A percentile compares a stretch with the other conserved stretches of the same genome.
Conservation (phyloP, 495 filamentous ascomycete genomes). For the Aspergillus affinis region DNA sequence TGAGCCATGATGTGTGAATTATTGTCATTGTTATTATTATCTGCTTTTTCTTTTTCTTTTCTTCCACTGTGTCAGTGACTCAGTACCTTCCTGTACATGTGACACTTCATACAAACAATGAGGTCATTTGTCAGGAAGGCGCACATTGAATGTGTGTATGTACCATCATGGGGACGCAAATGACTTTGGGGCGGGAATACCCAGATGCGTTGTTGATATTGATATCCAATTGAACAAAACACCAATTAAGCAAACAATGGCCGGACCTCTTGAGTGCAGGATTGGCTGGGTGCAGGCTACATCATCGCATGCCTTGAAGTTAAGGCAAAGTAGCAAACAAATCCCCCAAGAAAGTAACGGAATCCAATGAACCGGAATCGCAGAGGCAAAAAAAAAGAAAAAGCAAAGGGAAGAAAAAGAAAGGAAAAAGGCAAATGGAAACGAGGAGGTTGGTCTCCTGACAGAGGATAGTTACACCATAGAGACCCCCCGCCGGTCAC, state of each 20-base stretch:
- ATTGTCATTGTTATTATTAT: background rate
- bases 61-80: background rate
- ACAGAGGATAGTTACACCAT: conserved; percentile 1
- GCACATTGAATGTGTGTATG: background rate
- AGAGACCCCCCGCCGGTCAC: background rate
- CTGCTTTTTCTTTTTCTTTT: conserved; percentile 1
- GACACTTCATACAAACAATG: background rate
- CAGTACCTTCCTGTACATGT: background rate
- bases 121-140: background rate
- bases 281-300: background rate
- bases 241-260: conserved; percentile 4
- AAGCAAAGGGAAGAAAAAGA: background rate
- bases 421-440: background rate
- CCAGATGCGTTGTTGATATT: conserved; percentile 5
- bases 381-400: background rate
- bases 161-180: background rate
- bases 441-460: conserved; percentile 5
- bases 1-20: background rate
- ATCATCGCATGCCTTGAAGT: background rate
- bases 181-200: background rate
- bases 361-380: background rate
- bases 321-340: background rate
- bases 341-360: background rate
- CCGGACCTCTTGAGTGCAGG: background rate
- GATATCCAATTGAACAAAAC: background rate